phyloP scores from a whole-genome alignment of 2,329 filamentous ascomycete genomes.

The Beauveria medogensis region DNA sequence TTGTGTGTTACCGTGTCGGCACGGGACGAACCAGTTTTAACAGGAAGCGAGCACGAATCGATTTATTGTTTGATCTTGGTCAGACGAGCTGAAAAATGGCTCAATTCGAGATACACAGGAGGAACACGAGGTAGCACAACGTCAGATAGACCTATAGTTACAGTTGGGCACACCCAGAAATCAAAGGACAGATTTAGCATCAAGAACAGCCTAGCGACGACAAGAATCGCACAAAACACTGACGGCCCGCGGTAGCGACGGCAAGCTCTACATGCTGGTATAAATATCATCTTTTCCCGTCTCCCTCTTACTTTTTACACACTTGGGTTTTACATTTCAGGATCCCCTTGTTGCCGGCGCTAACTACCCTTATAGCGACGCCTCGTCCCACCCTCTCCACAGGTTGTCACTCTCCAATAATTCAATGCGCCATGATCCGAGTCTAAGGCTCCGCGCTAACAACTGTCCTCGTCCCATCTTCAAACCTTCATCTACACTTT shows the following conservation, averaged over 20 bases:
- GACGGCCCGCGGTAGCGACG: no score
- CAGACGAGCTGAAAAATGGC: background rate
- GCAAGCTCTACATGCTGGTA: background rate
- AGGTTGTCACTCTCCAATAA: background rate
- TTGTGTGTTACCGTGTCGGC: background rate
- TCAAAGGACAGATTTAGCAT: background rate
- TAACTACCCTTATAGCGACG: background rate
- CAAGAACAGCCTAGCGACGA: background rate
- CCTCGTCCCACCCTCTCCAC: background rate
- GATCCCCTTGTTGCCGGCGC: background rate
- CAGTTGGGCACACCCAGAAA: background rate
- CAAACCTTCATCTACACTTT: background rate
- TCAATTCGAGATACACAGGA: background rate
- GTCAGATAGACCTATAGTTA: background rate
- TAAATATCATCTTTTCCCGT: background rate
- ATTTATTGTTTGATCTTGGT: background rate
- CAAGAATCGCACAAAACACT: background rate
- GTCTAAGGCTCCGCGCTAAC: background rate
- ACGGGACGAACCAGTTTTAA: background rate
- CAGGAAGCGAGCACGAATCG: background rate
- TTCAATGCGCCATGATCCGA: background rate
- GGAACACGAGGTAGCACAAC: background rate
- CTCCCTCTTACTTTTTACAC: background rate
- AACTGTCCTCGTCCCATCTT: background rate
- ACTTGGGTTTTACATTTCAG: background rate